Conservation (phyloP, 2,329 filamentous ascomycete species). For the Diaporthe vexans region DNA sequence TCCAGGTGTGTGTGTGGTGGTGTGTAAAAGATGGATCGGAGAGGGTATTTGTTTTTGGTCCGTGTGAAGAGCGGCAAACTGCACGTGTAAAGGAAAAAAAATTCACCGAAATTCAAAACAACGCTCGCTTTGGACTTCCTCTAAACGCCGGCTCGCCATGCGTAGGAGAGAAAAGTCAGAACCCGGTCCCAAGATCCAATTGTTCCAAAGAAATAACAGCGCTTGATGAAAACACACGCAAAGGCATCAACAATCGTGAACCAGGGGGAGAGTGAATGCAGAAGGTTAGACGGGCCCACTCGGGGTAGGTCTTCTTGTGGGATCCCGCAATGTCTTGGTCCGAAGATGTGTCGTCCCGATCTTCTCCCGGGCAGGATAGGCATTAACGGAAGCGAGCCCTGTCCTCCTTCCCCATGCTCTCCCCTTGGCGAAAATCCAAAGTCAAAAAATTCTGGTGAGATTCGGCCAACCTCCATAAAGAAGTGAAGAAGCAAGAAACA, state of each 20-base stretch:
- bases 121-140: slow-evolving; percentile 31
- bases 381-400: slow-evolving; percentile 36
- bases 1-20: slow-evolving; percentile 41
- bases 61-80: slow-evolving; percentile 36
- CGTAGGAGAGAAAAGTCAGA: slow-evolving; percentile 32
- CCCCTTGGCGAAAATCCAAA: slow-evolving; percentile 24
- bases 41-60: slow-evolving; percentile 35
- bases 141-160: slow-evolving; percentile 38
- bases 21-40: slow-evolving; percentile 41
- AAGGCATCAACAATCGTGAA: slow-evolving; percentile 15
- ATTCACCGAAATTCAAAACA: slow-evolving; percentile 11
- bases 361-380: slow-evolving; percentile 33
- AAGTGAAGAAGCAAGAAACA: slow-evolving; percentile 42
- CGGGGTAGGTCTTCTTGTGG: slow-evolving; percentile 21
- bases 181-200: slow-evolving; percentile 24
- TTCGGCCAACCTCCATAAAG: slow-evolving; percentile 41
- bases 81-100: slow-evolving; percentile 26
- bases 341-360: slow-evolving; percentile 34
- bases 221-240: slow-evolving; percentile 31
- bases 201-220: slow-evolving; percentile 32
- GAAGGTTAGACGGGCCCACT: slow-evolving; percentile 29
- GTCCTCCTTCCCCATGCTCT: slow-evolving; percentile 30
- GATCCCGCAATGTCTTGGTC: slow-evolving; percentile 35
- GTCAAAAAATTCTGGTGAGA: slow-evolving; percentile 28
- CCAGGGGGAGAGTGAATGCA: slow-evolving; percentile 16